Base-by-base conservation (phyloP, 768 basidiomycete genomes). In the Pleurotus djamor region DNA sequence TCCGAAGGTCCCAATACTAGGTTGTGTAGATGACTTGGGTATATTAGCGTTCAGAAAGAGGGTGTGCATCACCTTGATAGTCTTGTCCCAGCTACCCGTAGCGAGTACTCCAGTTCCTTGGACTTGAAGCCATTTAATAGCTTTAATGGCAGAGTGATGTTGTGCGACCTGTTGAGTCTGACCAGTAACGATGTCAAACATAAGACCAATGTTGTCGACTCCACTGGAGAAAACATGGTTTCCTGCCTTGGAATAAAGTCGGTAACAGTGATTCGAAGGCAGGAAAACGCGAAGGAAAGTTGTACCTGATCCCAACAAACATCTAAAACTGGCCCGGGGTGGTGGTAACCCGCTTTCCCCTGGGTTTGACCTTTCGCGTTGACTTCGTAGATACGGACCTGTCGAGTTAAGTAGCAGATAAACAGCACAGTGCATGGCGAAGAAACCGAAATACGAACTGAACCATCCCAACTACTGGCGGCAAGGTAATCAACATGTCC, bases 51-150 rank as follows among this genome's bases (percentile, higher is more conserved):
- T 8, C 10, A 14, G 47, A 12, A 9, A 28, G 9, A 48, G 47
- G 51, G 43, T 34, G 38, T 41, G 38, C 3, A 41, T 58, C 64
- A 95, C 96, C 81, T 95, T 96, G 69, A 98, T 74, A 1, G 93
- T 96, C 75, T 96, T 96, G 72, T 99, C 96, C 97, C 97, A 99
- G 56, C 94, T 94, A 8, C 95, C 97, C 1, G 96, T 98, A 10
- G 88, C 92, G 16, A 96, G 78, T 62, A 96, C 86, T 12, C 91
- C 85, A 37, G 83, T n/a, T 34, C n/a, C n/a, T n/a, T 57, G 55
- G 8, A 44, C 83, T 61, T 83, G 83, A 55, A 94, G 79, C 86
- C 89, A 95, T 57, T 85, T 82, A 41, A 94, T 87, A 59, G 84
- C 86, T 71, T 88, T 92, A 66, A 96, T 86, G 9, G 92, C 92